Evolutionary conservation across 1,284 basidiomycete species (phyloP).

Genomic region (Puccinia coronata): DNA sequence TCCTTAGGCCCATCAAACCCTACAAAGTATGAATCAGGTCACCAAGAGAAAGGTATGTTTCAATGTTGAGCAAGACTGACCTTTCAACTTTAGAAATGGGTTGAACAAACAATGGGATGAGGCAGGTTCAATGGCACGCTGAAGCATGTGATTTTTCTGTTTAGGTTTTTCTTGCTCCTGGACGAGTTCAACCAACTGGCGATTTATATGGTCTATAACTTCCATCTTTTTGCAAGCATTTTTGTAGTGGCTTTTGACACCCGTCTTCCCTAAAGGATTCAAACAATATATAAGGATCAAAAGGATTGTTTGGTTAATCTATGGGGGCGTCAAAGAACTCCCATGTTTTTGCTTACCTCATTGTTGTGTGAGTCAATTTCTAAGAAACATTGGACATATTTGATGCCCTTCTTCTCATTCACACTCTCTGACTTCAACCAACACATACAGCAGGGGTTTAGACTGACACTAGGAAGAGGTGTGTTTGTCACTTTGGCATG

Average conservation of each 20-base stretch:
- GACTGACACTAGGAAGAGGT: not conserved
- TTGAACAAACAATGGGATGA: not conserved
- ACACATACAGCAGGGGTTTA: conserved; percentile 10
- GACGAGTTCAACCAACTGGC: no score
- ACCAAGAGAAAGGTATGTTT: conserved; percentile 51
- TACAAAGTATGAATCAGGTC: conserved; percentile 58
- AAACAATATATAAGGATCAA: no score
- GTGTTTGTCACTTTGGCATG: conserved; percentile 12
- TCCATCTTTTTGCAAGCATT: no score
- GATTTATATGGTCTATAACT: no score
- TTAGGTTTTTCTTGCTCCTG: not conserved
- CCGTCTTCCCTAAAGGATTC: no score
- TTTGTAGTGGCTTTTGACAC: no score
- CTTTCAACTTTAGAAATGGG: conserved; percentile 4
- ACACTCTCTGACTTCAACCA: not conserved
- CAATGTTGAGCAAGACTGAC: not conserved
- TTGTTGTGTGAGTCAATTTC: not conserved
- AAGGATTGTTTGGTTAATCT: no score
- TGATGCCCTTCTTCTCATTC: not conserved
- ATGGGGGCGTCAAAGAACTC: no score
- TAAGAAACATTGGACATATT: not conserved
- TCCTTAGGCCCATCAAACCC: conserved; percentile 61
- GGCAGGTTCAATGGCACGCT: not conserved
- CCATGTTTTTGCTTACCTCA: no score
- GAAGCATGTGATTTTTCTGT: not conserved